Percentiles rank a stretch among this genome's conserved stretches.
These are phyloP conservation scores for Arthrobotrys musiformis DNA, from an alignment of 2,329 filamentous ascomycete genomes.

Conservation along the genomic window DNA sequence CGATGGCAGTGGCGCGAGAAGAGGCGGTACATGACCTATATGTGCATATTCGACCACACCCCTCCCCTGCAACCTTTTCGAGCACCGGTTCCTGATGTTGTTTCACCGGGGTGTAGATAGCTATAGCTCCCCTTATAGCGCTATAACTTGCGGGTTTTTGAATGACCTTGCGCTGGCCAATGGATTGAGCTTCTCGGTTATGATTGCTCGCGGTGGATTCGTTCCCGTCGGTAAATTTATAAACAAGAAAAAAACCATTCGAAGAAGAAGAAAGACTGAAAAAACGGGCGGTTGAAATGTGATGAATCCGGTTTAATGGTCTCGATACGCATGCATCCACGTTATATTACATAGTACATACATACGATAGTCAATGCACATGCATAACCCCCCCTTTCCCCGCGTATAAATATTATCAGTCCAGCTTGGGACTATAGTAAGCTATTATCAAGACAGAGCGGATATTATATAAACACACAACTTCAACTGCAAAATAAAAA, in stretches of 20 bases:
- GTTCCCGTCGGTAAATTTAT: not conserved
- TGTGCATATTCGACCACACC: not conserved
- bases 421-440: not conserved
- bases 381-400: not conserved
- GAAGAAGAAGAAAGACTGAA: too few species aligned
- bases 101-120: not conserved
- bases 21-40: conserved; percentile 32
- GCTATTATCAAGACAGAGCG: not conserved
- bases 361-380: too few species aligned
- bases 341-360: too few species aligned
- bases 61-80: not conserved
- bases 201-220: not conserved
- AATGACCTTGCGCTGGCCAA: not conserved
- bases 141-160: too few species aligned
- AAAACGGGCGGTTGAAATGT: too few species aligned
- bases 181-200: not conserved
- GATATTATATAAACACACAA: conserved; percentile 13
- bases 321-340: too few species aligned
- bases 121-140: not conserved
- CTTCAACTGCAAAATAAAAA: not conserved
- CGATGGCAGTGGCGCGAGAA: conserved; percentile 22
- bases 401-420: not conserved
- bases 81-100: not conserved
- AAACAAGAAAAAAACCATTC: not conserved
- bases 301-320: not conserved